These are phyloP conservation scores for Zizania latifolia DNA, from an alignment of 176 grass and related monocot genomes.

Conservation along the genomic window DNA sequence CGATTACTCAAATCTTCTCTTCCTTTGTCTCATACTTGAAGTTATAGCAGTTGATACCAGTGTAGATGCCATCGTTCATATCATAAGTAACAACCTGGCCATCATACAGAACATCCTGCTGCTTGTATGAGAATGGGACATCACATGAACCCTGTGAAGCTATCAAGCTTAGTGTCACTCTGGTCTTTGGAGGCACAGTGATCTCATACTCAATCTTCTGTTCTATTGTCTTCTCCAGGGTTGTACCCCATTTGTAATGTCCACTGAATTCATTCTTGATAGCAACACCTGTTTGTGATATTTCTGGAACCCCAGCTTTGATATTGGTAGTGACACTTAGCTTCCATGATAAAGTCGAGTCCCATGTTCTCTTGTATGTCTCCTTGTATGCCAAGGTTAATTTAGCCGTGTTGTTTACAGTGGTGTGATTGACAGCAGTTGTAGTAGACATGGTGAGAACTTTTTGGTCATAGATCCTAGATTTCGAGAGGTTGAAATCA, in stretches of 20 bases:
- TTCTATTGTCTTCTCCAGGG: not conserved
- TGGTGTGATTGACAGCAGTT: not conserved
- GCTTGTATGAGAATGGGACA: conserved; percentile 11
- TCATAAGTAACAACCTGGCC: not conserved
- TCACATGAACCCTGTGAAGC: not conserved
- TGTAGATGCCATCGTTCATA: conserved; percentile 21
- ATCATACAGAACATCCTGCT: not conserved
- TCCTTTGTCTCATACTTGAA: conserved; percentile 14
- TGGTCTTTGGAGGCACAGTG: not conserved
- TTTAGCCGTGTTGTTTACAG: not conserved
- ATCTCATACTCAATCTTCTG: not conserved
- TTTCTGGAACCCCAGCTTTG: not conserved
- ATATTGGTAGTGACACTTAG: not conserved
- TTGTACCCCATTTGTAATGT: not conserved
- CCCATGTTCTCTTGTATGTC: not conserved
- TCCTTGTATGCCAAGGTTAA: not conserved
- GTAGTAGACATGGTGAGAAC: not conserved
- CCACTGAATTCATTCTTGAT: not conserved
- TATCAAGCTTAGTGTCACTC: not conserved
- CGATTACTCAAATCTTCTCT: not conserved
- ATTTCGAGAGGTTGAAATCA: not conserved
- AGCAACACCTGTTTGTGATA: not conserved
- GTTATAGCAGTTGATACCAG: conserved; percentile 7
- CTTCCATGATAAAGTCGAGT: not conserved
- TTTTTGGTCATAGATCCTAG: not conserved